phyloP scores from a whole-genome alignment of 805 yeast genomes.

The Ogataea corticis region DNA sequence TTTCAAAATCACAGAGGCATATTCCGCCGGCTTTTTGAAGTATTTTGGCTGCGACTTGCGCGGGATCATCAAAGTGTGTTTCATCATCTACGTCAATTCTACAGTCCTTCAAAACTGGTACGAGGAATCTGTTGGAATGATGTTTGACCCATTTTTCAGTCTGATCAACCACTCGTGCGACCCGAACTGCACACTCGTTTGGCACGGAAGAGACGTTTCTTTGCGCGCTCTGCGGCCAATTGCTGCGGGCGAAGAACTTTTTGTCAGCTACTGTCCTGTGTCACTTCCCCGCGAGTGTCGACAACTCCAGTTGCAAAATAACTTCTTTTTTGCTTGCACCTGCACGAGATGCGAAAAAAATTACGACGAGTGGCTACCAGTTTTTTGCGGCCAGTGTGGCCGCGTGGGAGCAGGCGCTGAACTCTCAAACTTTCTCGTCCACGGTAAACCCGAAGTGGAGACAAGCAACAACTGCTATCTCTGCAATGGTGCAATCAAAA shows the following conservation, averaged over 20 bases:
- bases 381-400: slow-evolving; percentile 29
- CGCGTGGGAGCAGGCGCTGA: slow-evolving; percentile 15
- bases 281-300: slow-evolving; percentile 33
- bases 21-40: slow-evolving; percentile 14
- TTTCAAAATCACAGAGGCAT: slow-evolving; percentile 18
- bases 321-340: slow-evolving; percentile 38
- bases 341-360: slow-evolving; percentile 31
- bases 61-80: slow-evolving; percentile 21
- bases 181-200: slow-evolving; percentile 35
- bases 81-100: slow-evolving; percentile 33
- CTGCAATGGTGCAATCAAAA: background rate
- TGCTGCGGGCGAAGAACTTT: slow-evolving; percentile 28
- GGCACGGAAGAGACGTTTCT: slow-evolving; percentile 19
- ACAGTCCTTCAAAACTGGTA: slow-evolving; percentile 29
- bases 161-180: slow-evolving; percentile 43
- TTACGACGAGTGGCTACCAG: slow-evolving; percentile 32
- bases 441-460: slow-evolving; percentile 5
- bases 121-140: slow-evolving; percentile 33
- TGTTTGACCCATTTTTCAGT: slow-evolving; percentile 40
- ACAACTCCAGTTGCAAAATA: slow-evolving; percentile 26
- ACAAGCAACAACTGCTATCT: slow-evolving; percentile 3
- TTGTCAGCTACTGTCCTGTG: slow-evolving; percentile 33
- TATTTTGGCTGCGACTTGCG: slow-evolving; percentile 15
- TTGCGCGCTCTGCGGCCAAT: slow-evolving; percentile 27
- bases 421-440: slow-evolving; percentile 3